Evolutionary conservation across 345 rosid species (phyloP), one percentile per base, ranked within the genome.

Genomic region (Moricandia arvensis): DNA sequence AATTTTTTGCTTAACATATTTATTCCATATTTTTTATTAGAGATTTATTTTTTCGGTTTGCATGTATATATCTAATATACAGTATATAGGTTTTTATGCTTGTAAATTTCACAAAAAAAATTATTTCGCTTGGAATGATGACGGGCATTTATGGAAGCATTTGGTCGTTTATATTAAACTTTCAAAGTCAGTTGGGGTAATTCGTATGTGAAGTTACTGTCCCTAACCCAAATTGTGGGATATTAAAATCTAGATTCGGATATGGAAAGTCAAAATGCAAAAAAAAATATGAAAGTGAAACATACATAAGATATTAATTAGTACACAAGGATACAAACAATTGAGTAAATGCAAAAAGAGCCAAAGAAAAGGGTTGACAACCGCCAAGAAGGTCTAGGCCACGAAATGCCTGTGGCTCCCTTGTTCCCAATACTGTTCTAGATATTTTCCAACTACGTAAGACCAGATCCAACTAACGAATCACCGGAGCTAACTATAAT

Each of bases 311-410:
- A 72, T 60, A 78, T 45, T 51, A 61, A 71, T 54, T 72, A 51
- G 16, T 59, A 72, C 68, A 78, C 59, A 53, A 68, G 27, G 73
- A 73, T 73, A 79, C 78, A 79, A 79, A 73, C 31, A 73, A 62
- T 11, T 51, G 60, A 79, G 49, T 73, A 68, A 79, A 79, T 79
- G 79, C 80, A 70, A 60, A 73, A 70, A 62, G 37, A 75, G 80
- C 72, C 79, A 82, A 73, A 61, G 73, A 18, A 67, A 41, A 79
- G 79, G 83, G 85, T 75, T 76, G 86, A 85, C 87, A 67, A 91
- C 97, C 92, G 91, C 89, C 92, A 81, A 86, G 68, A 69, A 55
- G 70, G 90, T 80, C 83, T 79, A 86, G 73, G 79, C 96, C 97
- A 88, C 90, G 63, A 69, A 82, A 82, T 79, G 57, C 49, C 33